These are phyloP conservation scores for Malania oleifera DNA, from an alignment of 164 flowering plant species.

Conservation along the genomic window DNA sequence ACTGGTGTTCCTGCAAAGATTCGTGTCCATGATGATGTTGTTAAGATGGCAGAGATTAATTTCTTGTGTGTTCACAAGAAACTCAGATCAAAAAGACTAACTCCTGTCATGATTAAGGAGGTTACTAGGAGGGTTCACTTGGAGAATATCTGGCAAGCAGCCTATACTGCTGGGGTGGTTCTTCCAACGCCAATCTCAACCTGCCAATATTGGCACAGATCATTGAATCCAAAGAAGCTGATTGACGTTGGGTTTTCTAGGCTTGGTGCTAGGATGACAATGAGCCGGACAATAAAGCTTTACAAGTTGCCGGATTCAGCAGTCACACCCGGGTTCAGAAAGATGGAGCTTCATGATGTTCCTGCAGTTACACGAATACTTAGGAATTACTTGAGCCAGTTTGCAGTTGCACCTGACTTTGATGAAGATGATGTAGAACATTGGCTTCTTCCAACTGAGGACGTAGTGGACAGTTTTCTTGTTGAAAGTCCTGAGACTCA, in stretches of 20 bases:
- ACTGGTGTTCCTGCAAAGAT: constrained; percentile 52
- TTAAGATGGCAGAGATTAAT: constrained; percentile 49
- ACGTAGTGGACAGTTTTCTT: constrained; percentile 47
- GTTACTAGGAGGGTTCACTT: constrained; percentile 50
- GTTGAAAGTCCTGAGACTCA: constrained; percentile 51
- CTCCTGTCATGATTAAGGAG: constrained; percentile 56
- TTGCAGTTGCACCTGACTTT: constrained; percentile 43
- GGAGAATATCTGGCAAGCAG: constrained; percentile 59
- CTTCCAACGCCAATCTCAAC: constrained; percentile 53
- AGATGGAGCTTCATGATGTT: constrained; percentile 44
- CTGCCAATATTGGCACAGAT: constrained; percentile 56
- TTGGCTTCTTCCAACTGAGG: constrained; percentile 45
- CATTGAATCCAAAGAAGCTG: constrained; percentile 52
- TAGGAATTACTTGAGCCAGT: constrained; percentile 34
- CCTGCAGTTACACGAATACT: constrained; percentile 50
- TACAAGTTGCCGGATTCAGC: constrained; percentile 47
- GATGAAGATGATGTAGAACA: constrained; percentile 48
- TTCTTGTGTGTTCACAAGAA: constrained; percentile 56
- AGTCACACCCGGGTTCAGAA: constrained; percentile 45
- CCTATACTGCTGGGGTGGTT: constrained; percentile 56
- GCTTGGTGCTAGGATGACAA: constrained; percentile 57
- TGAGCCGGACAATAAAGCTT: constrained; percentile 56
- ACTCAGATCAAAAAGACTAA: constrained; percentile 44
- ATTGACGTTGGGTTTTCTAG: constrained; percentile 64
- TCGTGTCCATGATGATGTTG: constrained; percentile 30